A percentile compares a stretch with the other conserved stretches of the same genome.
Evolutionary conservation across 352 stramenopile species (phyloP).

Genomic region (Phytophthora tentaculata): DNA sequence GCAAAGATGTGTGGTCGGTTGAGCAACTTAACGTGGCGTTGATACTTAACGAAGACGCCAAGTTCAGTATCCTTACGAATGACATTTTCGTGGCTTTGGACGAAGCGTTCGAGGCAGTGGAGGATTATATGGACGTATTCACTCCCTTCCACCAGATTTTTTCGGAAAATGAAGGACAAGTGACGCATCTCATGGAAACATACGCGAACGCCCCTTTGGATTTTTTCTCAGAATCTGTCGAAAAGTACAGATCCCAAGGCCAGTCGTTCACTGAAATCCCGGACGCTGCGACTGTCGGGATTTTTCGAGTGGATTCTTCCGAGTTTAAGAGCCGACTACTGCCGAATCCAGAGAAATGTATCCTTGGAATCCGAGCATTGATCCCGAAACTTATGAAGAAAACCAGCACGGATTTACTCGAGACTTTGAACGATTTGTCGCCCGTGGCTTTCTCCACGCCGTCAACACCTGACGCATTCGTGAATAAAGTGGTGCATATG

Average conservation of each 20-base stretch:
- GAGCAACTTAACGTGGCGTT: constrained; percentile 81
- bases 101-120: constrained; percentile 79
- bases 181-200: constrained; percentile 61
- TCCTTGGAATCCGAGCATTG: constrained; percentile 80
- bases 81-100: constrained; percentile 87
- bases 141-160: constrained; percentile 88
- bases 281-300: constrained; percentile 85
- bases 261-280: constrained; percentile 89
- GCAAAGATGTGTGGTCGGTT: constrained; percentile 80
- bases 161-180: constrained; percentile 83
- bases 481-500: constrained; percentile 92
- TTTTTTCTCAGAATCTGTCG: constrained; percentile 82
- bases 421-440: constrained; percentile 86
- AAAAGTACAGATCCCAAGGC: constrained; percentile 81
- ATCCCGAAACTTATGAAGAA: constrained; percentile 93
- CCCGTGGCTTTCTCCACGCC: constrained; percentile 81
- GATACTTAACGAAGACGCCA: constrained; percentile 84
- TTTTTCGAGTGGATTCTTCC: constrained; percentile 92
- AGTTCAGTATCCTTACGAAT: constrained; percentile 83
- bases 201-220: constrained; percentile 80
- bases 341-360: constrained; percentile 89
- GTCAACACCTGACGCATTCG: constrained; percentile 77
- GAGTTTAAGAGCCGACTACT: constrained; percentile 89
- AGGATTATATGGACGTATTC: constrained; percentile 92
- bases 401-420: constrained; percentile 75